Evolutionary conservation across 192 early-diverging fungal species (phyloP), one percentile per base, ranked within the genome.

Genomic region (Gaertneriomyces semiglobifer): DNA sequence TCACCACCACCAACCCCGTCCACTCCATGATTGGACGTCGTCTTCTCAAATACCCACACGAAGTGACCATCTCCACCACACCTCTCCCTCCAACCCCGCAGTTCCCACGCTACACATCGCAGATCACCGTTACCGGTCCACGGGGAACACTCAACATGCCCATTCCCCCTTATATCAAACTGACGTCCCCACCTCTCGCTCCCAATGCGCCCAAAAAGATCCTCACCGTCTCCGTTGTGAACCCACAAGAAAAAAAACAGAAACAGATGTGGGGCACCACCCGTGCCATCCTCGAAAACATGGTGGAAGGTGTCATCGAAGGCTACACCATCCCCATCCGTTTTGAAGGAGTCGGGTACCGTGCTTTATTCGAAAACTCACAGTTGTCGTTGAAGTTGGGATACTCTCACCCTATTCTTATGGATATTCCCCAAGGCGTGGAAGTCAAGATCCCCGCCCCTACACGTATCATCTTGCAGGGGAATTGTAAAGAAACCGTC

Each of bases 201-300:
- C 53, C 63, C 38, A 47, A 44, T 45, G 45, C 73, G 41, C 61
- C 60, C 47, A 73, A 48, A 53, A 16, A 44, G 10, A 44, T 45
- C 0, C 53, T 82, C 79, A 43, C 61, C 84, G 41, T 71, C 73
- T 40, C 58, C n/a, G 58, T 97, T 4, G 54, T 70, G 9, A 81
- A 93, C 65, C 72, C 80, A 10, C 60, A 65, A n/a, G 71, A 84
- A 60, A 88, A 88, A 68, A 80, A 86, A 51, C 94, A 99, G 74
- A 70, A 84, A 60, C 77, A 86, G 58, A 95, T 98, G 92, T 99
- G 96, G 96, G 96, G 96, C 51, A 99, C 96, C 4, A 93, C 94
- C 5, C 83, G 93, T 38, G 88, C 91, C n/a, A 75, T 93, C 45
- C 84, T 96, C 41, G 83, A 87, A 51, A 92, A 92, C 73, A 88